Base-by-base conservation (phyloP, 2,329 filamentous ascomycete genomes). In the Westerdykella sp. region DNA sequence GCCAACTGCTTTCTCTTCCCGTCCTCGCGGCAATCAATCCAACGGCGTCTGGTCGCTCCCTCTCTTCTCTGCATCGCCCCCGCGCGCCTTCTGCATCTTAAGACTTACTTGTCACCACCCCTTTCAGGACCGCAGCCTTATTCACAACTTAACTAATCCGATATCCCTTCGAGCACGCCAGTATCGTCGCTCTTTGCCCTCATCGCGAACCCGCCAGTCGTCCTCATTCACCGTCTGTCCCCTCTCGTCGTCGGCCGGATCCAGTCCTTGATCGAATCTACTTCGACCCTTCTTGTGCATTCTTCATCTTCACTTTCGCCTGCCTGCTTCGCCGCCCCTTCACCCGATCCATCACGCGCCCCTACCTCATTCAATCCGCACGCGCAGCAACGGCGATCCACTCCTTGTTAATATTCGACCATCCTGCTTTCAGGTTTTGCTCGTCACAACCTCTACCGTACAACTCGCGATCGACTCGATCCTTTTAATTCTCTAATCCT, bases 41-140 rank as follows among this genome's bases (percentile, higher is more conserved):
- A 28, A 28, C 25, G 25, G 46, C 46, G 39, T 67, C 46, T 61
- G 70, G 49, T 80, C 5, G 76, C 77, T 42, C 80, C 78, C 65
- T 89, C n/a, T 62, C 21, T 32, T 39, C 42, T 39, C 41, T 28
- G 34, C 35, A 34, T 30, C 31, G 45, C 50, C 52, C 50, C 47
- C 46, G 50, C 52, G 54, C 59, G 54, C 58, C 57, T 59, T 57
- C 53, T 62, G 60, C 63, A 67, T 66, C 62, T 63, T n/a, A n/a
- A n/a, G n/a, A n/a, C 60, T 54, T 57, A 57, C 25, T 57, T 54
- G 55, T 60, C 56, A 7, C 25, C 18, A 21, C 18, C 57, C 47
- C 47, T 50, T 56, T 55, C 48, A 53, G 54, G 53, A 56, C 55
- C 56, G 51, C 53, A 54, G 50, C 57, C 52, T 63, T 62, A 55